Evolutionary conservation across 345 rosid species (phyloP).

Genomic region (Odontarrhena argentea): DNA sequence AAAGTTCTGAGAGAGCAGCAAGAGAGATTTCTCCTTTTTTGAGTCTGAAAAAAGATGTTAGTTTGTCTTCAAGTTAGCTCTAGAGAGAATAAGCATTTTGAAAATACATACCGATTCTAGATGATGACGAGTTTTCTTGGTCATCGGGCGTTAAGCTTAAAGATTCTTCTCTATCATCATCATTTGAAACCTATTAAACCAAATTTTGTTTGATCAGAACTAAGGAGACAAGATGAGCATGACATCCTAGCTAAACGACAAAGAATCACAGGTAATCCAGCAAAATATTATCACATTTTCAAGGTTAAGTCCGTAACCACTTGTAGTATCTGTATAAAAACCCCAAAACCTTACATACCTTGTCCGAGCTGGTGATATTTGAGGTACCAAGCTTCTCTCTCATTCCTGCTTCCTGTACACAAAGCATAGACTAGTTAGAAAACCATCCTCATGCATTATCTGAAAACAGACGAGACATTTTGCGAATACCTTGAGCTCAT

Average conservation of each 20-base stretch:
- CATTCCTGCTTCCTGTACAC: conserved; percentile 57
- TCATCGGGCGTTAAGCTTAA: conserved; percentile 42
- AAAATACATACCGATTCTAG: conserved; percentile 54
- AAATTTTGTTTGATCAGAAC: background rate
- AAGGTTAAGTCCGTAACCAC: background rate
- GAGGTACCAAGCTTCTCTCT: conserved; percentile 51
- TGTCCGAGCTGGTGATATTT: conserved; percentile 39
- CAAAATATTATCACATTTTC: background rate
- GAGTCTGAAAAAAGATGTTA: conserved; percentile 45
- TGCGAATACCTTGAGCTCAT: conserved; percentile 54
- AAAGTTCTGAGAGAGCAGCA: conserved; percentile 77
- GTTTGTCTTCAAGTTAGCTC: conserved; percentile 7
- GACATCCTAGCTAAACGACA: background rate
- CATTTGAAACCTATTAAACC: conserved; percentile 46
- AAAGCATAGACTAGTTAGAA: conserved; percentile 22
- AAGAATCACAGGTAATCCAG: background rate
- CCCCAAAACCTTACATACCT: conserved; percentile 32
- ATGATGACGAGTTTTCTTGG: conserved; percentile 51
- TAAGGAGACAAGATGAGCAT: background rate
- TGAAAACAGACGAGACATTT: background rate
- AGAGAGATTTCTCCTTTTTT: conserved; percentile 72
- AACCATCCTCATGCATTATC: background rate
- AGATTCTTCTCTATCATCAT: conserved; percentile 46
- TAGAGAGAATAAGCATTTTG: background rate
- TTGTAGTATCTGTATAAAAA: background rate